These are phyloP conservation scores for Rhododendron molle DNA, from an alignment of 148 eudicot species.

Conservation along the genomic window DNA sequence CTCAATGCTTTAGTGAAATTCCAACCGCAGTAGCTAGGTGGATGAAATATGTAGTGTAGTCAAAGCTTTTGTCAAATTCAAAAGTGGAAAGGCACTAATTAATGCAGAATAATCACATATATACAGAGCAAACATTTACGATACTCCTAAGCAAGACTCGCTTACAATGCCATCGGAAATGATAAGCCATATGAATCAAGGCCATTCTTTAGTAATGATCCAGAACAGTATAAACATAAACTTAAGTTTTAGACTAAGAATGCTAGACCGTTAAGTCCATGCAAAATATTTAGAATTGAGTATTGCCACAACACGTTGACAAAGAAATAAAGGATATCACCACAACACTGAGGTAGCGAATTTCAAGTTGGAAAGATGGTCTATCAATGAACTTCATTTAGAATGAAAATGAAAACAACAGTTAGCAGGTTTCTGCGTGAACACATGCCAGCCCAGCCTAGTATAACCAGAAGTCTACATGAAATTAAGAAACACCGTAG, in stretches of 20 bases:
- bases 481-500: not conserved
- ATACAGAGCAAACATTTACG: not conserved
- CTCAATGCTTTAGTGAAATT: conserved; percentile 21
- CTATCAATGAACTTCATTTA: not conserved
- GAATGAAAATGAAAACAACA: not conserved
- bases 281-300: not conserved
- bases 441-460: not conserved
- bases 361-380: not conserved
- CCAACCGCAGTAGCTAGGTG: conserved; percentile 10
- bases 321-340: not conserved
- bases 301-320: not conserved
- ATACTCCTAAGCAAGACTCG: not conserved
- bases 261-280: not conserved
- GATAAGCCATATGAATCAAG: not conserved
- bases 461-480: not conserved
- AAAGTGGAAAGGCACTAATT: not conserved
- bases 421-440: not conserved
- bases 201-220: not conserved
- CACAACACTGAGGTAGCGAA: not conserved
- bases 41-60: not conserved
- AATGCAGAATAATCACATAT: not conserved
- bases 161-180: not conserved
- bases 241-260: not conserved
- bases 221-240: not conserved
- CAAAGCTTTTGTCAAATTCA: not conserved